These are phyloP conservation scores for Aspergillus tamarii DNA, from an alignment of 2,329 filamentous ascomycete species.

Conservation along the genomic window DNA sequence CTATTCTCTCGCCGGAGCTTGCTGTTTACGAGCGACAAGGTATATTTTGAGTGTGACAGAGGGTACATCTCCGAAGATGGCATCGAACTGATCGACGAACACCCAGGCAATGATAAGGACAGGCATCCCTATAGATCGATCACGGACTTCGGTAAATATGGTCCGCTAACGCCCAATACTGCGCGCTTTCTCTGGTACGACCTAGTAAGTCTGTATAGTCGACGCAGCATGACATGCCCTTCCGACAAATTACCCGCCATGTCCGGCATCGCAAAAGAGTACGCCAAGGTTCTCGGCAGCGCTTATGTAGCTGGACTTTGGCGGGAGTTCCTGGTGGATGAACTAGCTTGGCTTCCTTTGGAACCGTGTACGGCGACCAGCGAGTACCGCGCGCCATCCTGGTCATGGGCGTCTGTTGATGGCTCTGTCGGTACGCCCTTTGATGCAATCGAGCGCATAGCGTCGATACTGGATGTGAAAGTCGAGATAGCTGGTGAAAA, in stretches of 20 bases:
- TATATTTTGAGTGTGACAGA: too few relatives aligned
- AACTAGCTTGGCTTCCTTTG: rapidly evolving
- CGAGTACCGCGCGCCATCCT: background rate
- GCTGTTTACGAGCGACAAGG: too few relatives aligned
- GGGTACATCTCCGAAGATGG: too few relatives aligned
- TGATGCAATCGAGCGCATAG: too few relatives aligned
- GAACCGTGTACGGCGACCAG: rapidly evolving
- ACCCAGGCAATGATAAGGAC: background rate
- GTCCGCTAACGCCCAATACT: background rate
- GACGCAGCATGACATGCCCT: background rate
- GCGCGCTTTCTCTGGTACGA: background rate
- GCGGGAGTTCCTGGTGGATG: rapidly evolving
- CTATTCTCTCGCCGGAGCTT: too few relatives aligned
- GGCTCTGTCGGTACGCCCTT: background rate
- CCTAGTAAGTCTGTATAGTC: background rate
- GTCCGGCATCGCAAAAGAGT: background rate
- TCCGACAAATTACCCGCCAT: background rate
- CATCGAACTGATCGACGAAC: background rate
- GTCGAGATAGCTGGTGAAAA: too few relatives aligned
- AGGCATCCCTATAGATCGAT: background rate
- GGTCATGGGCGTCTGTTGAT: background rate
- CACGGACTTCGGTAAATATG: background rate
- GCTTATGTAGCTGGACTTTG: background rate
- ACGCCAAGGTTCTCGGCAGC: rapidly evolving
- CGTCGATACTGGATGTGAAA: too few relatives aligned